Conservation (phyloP, 345 rosid genomes). For the Brassica carinata region DNA sequence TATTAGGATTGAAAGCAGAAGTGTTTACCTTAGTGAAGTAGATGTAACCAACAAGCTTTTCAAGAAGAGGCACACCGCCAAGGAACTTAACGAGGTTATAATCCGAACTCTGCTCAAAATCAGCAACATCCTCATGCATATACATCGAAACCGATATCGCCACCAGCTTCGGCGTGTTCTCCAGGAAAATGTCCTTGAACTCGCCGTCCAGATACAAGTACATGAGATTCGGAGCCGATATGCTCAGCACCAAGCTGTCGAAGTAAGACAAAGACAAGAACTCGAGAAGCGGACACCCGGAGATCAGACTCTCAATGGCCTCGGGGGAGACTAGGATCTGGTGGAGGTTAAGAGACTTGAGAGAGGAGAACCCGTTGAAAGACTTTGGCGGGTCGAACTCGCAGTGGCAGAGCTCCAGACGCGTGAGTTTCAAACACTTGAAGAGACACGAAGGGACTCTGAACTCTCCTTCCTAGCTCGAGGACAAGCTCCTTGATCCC, state of each 20-base stretch:
- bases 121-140: constrained; percentile 83
- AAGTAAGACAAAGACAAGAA: constrained; percentile 70
- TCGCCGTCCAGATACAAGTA: constrained; percentile 87
- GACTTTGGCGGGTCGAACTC: constrained; percentile 71
- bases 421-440: constrained; percentile 57
- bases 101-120: constrained; percentile 77
- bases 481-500: constrained; percentile 73
- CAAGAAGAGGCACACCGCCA: constrained; percentile 76
- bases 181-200: constrained; percentile 74
- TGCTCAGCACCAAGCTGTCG: constrained; percentile 70
- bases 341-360: constrained; percentile 74
- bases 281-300: constrained; percentile 82
- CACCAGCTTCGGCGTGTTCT: constrained; percentile 69
- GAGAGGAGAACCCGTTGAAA: constrained; percentile 70
- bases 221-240: constrained; percentile 79
- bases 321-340: constrained; percentile 77
- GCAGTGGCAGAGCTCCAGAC: constrained; percentile 73
- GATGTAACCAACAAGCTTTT: constrained; percentile 75
- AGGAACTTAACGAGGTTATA: constrained; percentile 83
- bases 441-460: constrained; percentile 80
- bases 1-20: too few relatives aligned
- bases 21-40: constrained; percentile 89
- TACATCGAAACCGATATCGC: constrained; percentile 79
- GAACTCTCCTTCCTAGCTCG: constrained; percentile 78
- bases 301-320: constrained; percentile 73